Percentiles rank a stretch among this genome's conserved stretches.
These are phyloP conservation scores for Pseudogymnoascus sp. DNA, from an alignment of 2,329 filamentous ascomycete species.

Conservation along the genomic window DNA sequence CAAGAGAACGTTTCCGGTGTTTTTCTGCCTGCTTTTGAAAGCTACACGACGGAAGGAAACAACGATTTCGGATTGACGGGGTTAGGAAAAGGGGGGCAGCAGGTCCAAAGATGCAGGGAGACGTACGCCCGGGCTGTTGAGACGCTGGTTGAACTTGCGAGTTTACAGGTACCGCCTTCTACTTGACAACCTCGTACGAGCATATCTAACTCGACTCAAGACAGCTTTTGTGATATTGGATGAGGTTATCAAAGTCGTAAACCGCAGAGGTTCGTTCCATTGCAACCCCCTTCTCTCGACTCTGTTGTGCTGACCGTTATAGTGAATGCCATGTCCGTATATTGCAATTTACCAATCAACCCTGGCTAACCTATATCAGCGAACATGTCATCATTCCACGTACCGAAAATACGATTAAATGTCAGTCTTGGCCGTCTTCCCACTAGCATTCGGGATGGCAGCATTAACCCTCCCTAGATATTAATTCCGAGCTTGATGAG, in stretches of 20 bases:
- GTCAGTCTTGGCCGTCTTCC: constrained; percentile 34
- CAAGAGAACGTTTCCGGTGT: constrained; percentile 99
- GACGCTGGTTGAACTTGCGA: constrained; percentile 88
- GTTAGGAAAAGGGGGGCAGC: constrained; percentile 91
- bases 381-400: constrained; percentile 95
- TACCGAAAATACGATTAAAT: constrained; percentile 99
- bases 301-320: constrained; percentile 16
- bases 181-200: neutral
- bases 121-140: constrained; percentile 95
- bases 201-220: constrained; percentile 29
- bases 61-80: constrained; percentile 96
- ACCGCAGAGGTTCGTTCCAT: constrained; percentile 64
- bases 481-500: constrained; percentile 97
- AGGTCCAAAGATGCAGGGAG: constrained; percentile 89
- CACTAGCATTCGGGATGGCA: constrained; percentile 11
- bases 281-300: neutral
- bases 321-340: constrained; percentile 84
- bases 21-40: constrained; percentile 86
- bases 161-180: constrained; percentile 58
- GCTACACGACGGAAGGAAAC: constrained; percentile 76
- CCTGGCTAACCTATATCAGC: constrained; percentile 30
- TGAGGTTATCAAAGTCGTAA: constrained; percentile 98
- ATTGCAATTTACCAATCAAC: constrained; percentile 9
- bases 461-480: constrained; percentile 46
- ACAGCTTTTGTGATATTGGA: constrained; percentile 97